Evolutionary conservation across 371 early-diverging fungal genomes (phyloP), one percentile per base, ranked within the genome.

Genomic region (Actinomucor elegans): DNA sequence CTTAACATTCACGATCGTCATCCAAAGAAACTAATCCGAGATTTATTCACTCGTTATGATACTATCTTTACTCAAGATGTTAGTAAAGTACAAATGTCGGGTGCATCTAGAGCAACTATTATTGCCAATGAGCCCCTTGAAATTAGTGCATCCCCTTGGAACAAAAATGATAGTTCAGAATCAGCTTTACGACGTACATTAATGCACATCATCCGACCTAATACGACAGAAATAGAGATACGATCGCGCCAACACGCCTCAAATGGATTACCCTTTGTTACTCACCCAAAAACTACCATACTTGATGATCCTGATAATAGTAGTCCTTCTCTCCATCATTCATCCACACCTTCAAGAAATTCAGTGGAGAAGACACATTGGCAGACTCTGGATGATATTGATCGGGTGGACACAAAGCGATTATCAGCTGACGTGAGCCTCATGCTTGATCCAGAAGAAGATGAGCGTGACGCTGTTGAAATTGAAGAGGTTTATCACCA

Each of bases 1-100:
- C 47, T 72, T 23, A 76, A 68, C 7, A 45, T 79, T 15, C 74
- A 79, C 38, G 84, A 83, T 45, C 71, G 67, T 20, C 83, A 83
- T 27, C 77, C 77, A 14, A 73, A 69, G 17, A 51, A 67, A 20
- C 60, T 83, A 41, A 47, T 80, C 40, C 66, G 69, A 2, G 84
- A 83, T 28, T 56, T 83, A 42, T 55, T 83, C 18, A 65, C 59
- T 28, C 44, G 42, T n/a, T 62, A 54, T 29, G 48, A 54, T 43
- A 34, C 28, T 24, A 41, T 66, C 4, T 66, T 66, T 20, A 58
- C 56, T 5, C 45, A 52, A 20, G 51, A 52, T n/a, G 45, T 44
- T 1, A 58, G 55, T 24, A 26, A 48, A 15, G 54, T 49, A 4
- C 63, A 62, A 28, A 28, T 46, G 33, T 35, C 55, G 1, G 55